These are phyloP conservation scores for Coniochaeta sp. DNA, from an alignment of 2,329 filamentous ascomycete species.

Conservation along the genomic window DNA sequence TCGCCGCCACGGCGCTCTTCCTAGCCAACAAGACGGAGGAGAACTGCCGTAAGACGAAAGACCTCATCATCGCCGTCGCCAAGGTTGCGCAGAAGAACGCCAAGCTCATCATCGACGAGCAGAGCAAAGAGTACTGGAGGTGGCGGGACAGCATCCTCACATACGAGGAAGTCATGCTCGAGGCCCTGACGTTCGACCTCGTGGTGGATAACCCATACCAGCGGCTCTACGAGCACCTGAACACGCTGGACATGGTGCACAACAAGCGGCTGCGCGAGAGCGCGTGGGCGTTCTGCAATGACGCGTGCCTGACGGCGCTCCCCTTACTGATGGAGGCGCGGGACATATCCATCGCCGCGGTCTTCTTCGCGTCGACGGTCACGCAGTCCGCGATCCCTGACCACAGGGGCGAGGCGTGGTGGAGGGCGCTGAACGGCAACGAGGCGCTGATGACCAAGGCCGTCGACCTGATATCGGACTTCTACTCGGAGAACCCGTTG, in stretches of 20 bases:
- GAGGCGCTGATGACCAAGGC: conserved; percentile 64
- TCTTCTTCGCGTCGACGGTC: conserved; percentile 80
- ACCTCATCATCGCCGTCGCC: conserved; percentile 87
- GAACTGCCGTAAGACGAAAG: conserved; percentile 91
- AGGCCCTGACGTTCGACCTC: conserved; percentile 88
- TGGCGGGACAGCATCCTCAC: conserved; percentile 92
- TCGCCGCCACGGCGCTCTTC: conserved; percentile 86
- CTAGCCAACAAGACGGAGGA: conserved; percentile 97
- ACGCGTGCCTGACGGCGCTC: conserved; percentile 76
- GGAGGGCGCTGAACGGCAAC: conserved; percentile 68
- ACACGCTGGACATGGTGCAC: conserved; percentile 47
- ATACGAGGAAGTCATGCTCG: conserved; percentile 88
- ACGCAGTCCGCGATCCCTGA: conserved; percentile 71
- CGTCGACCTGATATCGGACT: conserved; percentile 67
- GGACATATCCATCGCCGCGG: conserved; percentile 75
- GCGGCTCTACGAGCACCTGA: conserved; percentile 71
- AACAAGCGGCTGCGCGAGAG: conserved; percentile 78
- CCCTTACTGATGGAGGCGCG: conserved; percentile 74
- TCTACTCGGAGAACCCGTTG: conserved; percentile 58
- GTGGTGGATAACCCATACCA: conserved; percentile 85
- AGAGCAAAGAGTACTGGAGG: conserved; percentile 96
- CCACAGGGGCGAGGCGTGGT: conserved; percentile 74
- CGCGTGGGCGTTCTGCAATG: conserved; percentile 91
- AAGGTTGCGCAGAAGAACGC: conserved; percentile 93
- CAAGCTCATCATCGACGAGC: conserved; percentile 85